These are phyloP conservation scores for Magnolia sinica DNA, from an alignment of 164 flowering plant species.

Conservation along the genomic window DNA sequence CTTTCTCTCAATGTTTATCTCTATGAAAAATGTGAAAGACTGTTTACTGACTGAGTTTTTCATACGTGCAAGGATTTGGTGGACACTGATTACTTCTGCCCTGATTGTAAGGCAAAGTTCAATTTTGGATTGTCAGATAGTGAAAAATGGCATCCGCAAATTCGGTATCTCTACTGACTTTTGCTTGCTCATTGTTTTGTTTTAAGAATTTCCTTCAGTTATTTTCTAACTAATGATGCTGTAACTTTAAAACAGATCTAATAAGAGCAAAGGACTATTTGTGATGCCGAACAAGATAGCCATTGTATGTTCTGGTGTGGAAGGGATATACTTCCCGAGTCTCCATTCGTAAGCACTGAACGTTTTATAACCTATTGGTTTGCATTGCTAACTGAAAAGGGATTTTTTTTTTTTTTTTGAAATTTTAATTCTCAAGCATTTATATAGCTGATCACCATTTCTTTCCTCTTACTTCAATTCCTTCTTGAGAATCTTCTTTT, in stretches of 20 bases:
- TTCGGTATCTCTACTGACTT: slow-evolving; percentile 32
- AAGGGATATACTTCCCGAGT: slow-evolving; percentile 71
- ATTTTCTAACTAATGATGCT: slow-evolving; percentile 4
- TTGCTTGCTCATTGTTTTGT: background rate
- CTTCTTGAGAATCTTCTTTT: too few species aligned
- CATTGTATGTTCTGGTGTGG: slow-evolving; percentile 83
- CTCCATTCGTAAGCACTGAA: slow-evolving; percentile 67
- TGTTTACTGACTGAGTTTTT: slow-evolving; percentile 16
- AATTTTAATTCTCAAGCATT: too few species aligned
- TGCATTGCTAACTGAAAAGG: too few species aligned
- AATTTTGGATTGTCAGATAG: slow-evolving; percentile 66
- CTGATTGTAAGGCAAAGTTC: slow-evolving; percentile 81
- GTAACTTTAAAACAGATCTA: slow-evolving; percentile 35
- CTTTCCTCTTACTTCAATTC: too few species aligned
- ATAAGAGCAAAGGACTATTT: slow-evolving; percentile 17
- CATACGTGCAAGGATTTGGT: slow-evolving; percentile 51
- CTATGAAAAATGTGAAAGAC: background rate
- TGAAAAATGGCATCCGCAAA: slow-evolving; percentile 29
- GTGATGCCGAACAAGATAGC: slow-evolving; percentile 43
- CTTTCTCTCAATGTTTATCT: background rate
- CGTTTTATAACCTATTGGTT: background rate
- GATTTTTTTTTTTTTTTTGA: too few species aligned
- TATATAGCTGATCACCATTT: too few species aligned
- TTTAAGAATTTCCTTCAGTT: background rate
- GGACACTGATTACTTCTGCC: slow-evolving; percentile 79